Percentiles rank a stretch among this genome's conserved stretches.
These are phyloP conservation scores for Protomyces pachydermus DNA, from an alignment of 1,139 yeast genomes.

Conservation along the genomic window DNA sequence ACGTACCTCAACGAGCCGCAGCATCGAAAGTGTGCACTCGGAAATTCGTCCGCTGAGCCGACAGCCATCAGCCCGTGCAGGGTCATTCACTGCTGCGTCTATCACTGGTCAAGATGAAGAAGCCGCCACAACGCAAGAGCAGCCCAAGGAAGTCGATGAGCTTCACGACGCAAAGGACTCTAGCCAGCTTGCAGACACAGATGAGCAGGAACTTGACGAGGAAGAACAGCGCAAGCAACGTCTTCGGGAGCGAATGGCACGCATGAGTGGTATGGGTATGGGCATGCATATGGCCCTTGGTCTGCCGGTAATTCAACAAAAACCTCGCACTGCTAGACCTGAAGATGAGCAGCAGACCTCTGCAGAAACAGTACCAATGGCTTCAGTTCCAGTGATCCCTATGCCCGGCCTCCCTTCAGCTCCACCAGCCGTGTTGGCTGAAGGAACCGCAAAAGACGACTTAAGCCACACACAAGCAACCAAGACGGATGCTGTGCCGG, in stretches of 20 bases:
- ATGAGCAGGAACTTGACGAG: constrained; percentile 54
- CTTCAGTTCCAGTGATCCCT: constrained; percentile 49
- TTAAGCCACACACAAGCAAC: neutral
- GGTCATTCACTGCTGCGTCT: neutral
- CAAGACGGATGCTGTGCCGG: no score
- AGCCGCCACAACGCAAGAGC: no score
- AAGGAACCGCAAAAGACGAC: constrained; percentile 1
- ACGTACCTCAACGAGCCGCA: neutral
- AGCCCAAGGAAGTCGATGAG: no score
- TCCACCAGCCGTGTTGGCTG: neutral
- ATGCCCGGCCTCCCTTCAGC: constrained; percentile 43
- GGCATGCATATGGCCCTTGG: constrained; percentile 45
- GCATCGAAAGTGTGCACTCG: neutral
- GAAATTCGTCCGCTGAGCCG: neutral
- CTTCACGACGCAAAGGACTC: no score
- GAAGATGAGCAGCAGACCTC: constrained; percentile 30
- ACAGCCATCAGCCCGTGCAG: neutral
- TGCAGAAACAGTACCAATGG: constrained; percentile 36
- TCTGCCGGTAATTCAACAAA: constrained; percentile 35
- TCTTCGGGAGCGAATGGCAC: constrained; percentile 91
- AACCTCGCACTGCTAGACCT: constrained; percentile 37
- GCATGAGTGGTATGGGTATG: constrained; percentile 86
- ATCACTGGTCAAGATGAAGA: no score
- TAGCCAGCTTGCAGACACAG: no score
- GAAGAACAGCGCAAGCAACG: constrained; percentile 77